These are phyloP conservation scores for Herpetomonas muscarum DNA, from an alignment of 208 protist species.

Conservation along the genomic window DNA sequence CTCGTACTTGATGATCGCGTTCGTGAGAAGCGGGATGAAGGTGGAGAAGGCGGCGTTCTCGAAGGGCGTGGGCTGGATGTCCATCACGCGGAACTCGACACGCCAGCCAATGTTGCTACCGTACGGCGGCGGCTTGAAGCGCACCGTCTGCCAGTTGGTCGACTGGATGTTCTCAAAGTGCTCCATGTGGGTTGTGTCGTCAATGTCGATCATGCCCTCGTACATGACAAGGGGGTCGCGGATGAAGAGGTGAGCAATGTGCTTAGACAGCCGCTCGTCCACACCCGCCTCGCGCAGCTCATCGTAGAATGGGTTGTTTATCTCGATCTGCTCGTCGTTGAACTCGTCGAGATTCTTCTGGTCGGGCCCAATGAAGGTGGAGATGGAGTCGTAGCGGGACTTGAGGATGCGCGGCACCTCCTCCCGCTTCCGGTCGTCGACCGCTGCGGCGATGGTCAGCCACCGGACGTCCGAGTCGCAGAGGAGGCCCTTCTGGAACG, in stretches of 20 bases:
- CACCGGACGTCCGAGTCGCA: constrained; percentile 96
- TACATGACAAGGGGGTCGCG: constrained; percentile 98
- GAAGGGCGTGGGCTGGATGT: constrained; percentile 97
- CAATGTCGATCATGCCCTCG: constrained; percentile 90
- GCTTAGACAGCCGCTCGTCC: constrained; percentile 91
- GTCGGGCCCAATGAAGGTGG: constrained; percentile 85
- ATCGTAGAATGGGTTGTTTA: constrained; percentile 83
- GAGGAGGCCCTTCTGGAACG: constrained; percentile 96
- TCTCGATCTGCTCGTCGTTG: constrained; percentile 82
- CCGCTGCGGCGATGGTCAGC: constrained; percentile 94
- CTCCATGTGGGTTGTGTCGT: constrained; percentile 91
- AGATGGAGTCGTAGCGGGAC: constrained; percentile 96
- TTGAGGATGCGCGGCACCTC: constrained; percentile 92
- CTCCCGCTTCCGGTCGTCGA: constrained; percentile 95
- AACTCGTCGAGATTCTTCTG: constrained; percentile 67
- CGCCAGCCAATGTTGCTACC: constrained; percentile 92
- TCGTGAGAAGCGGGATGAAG: constrained; percentile 94
- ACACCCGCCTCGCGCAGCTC: constrained; percentile 79
- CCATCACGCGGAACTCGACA: constrained; percentile 97
- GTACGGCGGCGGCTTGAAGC: constrained; percentile 94
- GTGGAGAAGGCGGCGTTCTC: constrained; percentile 98
- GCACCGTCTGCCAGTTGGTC: constrained; percentile 98
- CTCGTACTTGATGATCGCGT: constrained; percentile 94
- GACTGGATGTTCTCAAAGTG: constrained; percentile 99
- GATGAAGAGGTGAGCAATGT: constrained; percentile 98